Evolutionary conservation across 192 early-diverging fungal genomes (phyloP).

Genomic region (Coemansia sp.): DNA sequence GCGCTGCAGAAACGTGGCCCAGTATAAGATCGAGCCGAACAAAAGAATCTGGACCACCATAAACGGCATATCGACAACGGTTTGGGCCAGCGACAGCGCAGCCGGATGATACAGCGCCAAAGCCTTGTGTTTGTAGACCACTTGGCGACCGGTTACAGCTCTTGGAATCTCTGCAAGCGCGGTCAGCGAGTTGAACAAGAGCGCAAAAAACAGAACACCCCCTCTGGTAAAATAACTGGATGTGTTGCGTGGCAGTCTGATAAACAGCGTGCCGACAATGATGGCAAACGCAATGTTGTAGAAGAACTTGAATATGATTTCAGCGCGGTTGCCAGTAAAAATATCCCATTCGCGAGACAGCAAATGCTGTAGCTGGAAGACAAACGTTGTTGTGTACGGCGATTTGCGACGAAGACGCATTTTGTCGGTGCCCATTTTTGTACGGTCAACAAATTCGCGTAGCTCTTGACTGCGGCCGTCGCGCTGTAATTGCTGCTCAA

Average conservation of each 20-base stretch:
- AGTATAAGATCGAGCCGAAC: slow-evolving; percentile 62
- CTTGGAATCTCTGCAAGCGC: slow-evolving; percentile 69
- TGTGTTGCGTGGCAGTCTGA: slow-evolving; percentile 57
- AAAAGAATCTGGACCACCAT: slow-evolving; percentile 52
- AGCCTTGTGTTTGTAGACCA: slow-evolving; percentile 76
- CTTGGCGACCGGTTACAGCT: slow-evolving; percentile 67
- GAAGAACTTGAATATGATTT: slow-evolving; percentile 58
- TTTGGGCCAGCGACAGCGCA: slow-evolving; percentile 28
- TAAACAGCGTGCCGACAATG: slow-evolving; percentile 72
- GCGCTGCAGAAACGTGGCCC: slow-evolving; percentile 56
- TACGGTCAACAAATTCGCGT: slow-evolving; percentile 56
- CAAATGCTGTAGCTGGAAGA: slow-evolving; percentile 61
- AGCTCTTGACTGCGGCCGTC: slow-evolving; percentile 42
- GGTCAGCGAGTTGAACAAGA: slow-evolving; percentile 69
- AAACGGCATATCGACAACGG: slow-evolving; percentile 51
- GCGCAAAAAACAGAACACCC: slow-evolving; percentile 56
- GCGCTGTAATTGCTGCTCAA: slow-evolving; percentile 43
- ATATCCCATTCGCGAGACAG: slow-evolving; percentile 67
- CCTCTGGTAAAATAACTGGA: slow-evolving; percentile 64
- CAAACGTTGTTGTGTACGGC: slow-evolving; percentile 66
- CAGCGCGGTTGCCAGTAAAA: slow-evolving; percentile 55
- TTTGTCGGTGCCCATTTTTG: slow-evolving; percentile 58
- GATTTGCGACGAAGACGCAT: slow-evolving; percentile 53
- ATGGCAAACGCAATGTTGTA: slow-evolving; percentile 67
- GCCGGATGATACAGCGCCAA: slow-evolving; percentile 59